Evolutionary conservation across 2,329 filamentous ascomycete genomes (phyloP), one percentile per base, ranked within the genome.

Genomic region (Biscogniauxia marginata): DNA sequence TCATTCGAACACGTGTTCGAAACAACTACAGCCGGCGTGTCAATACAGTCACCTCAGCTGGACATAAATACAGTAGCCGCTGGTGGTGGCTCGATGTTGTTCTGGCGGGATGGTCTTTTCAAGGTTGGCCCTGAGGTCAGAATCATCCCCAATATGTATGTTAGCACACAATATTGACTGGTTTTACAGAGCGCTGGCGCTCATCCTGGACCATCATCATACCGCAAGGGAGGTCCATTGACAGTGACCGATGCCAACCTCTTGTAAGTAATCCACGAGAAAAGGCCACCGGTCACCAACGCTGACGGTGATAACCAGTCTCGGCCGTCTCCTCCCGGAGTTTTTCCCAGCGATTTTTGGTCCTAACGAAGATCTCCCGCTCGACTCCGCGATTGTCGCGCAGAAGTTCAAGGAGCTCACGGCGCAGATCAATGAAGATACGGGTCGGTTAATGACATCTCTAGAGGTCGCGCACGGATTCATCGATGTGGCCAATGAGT

Each of bases 1-100:
- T 67, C 68, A 1, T 74, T 74, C 25, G 75, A 76, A 30, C 75
- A 77, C 50, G 70, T 62, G 2, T 64, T 65, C 23, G 62, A 65
- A 34, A 62, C 63, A 2, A 62, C 60, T 11, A 66, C 62, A 0
- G 89, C 90, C 0, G 90, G 89, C 13, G 86, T 93, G 1, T 87
- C 88, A 1, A 90, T 93, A 9, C 90, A 93, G 61, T 88, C 86
- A 1, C 89, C 90, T 0, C 90, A 93, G 67, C 79, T 93, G 1
- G 90, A 93, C 64, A 92, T 93, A 69, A 91, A 91, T 68, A 93
- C 90, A 1, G 88, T 92, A 3, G 89, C 89, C 21, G 88, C 89
- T 8, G 88, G 88, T 19, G 89, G 89, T 58, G 87, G 87, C n/a
- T 88, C 84, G 0, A 78, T 85, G n/a, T 75, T 92, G 0, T 87